A percentile compares a stretch with the other conserved stretches of the same genome.
Conservation (phyloP, 192 early-diverging fungal species). For the Podochytrium sp. region DNA sequence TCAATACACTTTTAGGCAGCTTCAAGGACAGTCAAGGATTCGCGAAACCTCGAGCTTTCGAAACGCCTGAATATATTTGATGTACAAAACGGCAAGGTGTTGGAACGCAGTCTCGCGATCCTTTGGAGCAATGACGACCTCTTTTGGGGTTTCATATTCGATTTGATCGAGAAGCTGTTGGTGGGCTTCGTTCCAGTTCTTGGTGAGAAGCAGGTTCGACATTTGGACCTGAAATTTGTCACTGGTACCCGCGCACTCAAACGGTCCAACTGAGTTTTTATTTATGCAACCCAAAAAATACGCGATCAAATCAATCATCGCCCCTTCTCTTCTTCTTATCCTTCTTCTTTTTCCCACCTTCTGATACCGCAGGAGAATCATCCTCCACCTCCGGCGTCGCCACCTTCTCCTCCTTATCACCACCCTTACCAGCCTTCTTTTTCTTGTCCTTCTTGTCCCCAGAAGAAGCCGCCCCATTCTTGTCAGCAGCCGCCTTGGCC, state of each 20-base stretch:
- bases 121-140: conserved; percentile 52
- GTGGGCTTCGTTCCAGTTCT: conserved; percentile 52
- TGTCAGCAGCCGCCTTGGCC: neutral
- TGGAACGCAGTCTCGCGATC: conserved; percentile 57
- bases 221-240: conserved; percentile 6
- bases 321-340: neutral
- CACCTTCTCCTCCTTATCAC: neutral
- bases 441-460: neutral
- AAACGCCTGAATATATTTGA: conserved; percentile 62
- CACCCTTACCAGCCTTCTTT: neutral
- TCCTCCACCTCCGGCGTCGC: neutral
- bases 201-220: conserved; percentile 35
- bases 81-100: conserved; percentile 58
- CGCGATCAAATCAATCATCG: neutral
- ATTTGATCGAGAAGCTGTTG: conserved; percentile 50
- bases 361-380: neutral
- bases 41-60: conserved; percentile 54
- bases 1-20: neutral
- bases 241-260: too few species aligned
- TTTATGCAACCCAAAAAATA: too few species aligned
- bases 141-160: conserved; percentile 59
- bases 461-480: neutral
- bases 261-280: too few species aligned
- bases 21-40: conserved; percentile 8
- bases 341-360: neutral